Evolutionary conservation across 768 basidiomycete genomes (phyloP).

Genomic region (Calocera viscosa): DNA sequence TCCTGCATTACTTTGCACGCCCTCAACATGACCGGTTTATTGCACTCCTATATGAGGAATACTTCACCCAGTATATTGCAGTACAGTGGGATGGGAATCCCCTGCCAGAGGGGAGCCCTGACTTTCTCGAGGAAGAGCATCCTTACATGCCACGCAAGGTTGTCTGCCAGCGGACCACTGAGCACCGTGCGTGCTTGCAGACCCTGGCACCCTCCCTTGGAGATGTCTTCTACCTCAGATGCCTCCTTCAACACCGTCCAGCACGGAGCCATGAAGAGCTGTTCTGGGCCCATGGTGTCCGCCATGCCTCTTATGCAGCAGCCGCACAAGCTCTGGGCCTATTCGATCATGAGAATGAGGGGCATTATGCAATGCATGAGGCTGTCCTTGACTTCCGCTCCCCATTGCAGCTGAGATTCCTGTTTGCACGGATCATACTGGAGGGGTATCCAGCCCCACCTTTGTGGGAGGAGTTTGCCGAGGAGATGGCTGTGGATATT

Average conservation of each 20-base stretch:
- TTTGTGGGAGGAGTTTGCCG: conserved; percentile 24
- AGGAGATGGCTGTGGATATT: conserved; percentile 21
- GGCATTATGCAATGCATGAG: conserved; percentile 28
- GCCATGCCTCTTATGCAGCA: conserved; percentile 20
- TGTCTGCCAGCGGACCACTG: background rate
- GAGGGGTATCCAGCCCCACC: conserved; percentile 21
- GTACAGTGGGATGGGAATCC: background rate
- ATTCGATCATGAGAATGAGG: conserved; percentile 22
- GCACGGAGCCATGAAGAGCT: conserved; percentile 21
- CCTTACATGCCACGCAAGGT: background rate
- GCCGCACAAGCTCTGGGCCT: conserved; percentile 21
- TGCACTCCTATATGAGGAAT: conserved; percentile 4
- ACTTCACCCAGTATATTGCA: background rate
- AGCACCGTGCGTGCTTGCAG: background rate
- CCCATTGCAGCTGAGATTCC: conserved; percentile 29
- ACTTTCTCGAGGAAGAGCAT: background rate
- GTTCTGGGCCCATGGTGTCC: conserved; percentile 18
- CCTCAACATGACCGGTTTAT: background rate
- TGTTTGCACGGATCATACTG: conserved; percentile 31
- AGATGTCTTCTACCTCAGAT: conserved; percentile 28
- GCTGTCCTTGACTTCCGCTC: conserved; percentile 26
- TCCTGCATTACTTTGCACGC: conserved; percentile 7
- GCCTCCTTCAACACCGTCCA: conserved; percentile 21
- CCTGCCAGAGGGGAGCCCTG: no score
- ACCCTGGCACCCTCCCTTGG: conserved; percentile 21